phyloP scores from a whole-genome alignment of 257 asterid genomes.

The Fraxinus americana region DNA sequence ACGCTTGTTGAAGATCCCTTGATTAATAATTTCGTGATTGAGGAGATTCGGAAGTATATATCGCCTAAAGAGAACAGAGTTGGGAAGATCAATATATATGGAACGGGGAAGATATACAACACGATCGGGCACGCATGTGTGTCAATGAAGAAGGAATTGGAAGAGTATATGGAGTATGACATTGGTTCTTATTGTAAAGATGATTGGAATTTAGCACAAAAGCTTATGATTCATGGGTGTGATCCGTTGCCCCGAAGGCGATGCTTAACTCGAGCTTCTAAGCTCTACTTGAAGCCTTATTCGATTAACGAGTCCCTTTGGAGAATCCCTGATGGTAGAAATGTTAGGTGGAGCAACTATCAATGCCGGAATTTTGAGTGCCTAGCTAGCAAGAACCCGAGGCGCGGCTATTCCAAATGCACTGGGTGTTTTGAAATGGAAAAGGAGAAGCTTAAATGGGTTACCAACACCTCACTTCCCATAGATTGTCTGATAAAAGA shows the following conservation, averaged over 20 bases:
- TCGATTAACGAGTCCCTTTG: slow-evolving; percentile 86
- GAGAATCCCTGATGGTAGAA: slow-evolving; percentile 79
- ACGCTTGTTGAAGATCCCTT: slow-evolving; percentile 65
- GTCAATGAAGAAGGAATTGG: slow-evolving; percentile 65
- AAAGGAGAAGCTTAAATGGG: slow-evolving; percentile 77
- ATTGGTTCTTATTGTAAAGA: slow-evolving; percentile 89
- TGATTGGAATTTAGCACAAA: slow-evolving; percentile 81
- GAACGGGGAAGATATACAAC: slow-evolving; percentile 59
- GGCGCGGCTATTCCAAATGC: slow-evolving; percentile 70
- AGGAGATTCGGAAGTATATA: slow-evolving; percentile 88
- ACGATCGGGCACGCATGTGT: slow-evolving; percentile 88
- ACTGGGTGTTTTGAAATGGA: slow-evolving; percentile 87
- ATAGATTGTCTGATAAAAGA: slow-evolving; percentile 58
- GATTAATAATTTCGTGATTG: slow-evolving; percentile 63
- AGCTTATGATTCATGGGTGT: slow-evolving; percentile 80
- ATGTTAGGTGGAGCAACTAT: slow-evolving; percentile 88
- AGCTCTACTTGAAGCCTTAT: slow-evolving; percentile 69
- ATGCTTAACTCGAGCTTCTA: slow-evolving; percentile 83
- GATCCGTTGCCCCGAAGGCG: slow-evolving; percentile 87
- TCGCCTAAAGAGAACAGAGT: slow-evolving; percentile 70
- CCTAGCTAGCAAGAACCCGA: slow-evolving; percentile 73
- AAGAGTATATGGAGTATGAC: slow-evolving; percentile 86
- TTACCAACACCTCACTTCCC: slow-evolving; percentile 38
- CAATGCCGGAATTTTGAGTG: slow-evolving; percentile 75
- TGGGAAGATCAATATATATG: slow-evolving; percentile 66